phyloP scores from a whole-genome alignment of 257 asterid genomes.

The Solanum verrucosum region DNA sequence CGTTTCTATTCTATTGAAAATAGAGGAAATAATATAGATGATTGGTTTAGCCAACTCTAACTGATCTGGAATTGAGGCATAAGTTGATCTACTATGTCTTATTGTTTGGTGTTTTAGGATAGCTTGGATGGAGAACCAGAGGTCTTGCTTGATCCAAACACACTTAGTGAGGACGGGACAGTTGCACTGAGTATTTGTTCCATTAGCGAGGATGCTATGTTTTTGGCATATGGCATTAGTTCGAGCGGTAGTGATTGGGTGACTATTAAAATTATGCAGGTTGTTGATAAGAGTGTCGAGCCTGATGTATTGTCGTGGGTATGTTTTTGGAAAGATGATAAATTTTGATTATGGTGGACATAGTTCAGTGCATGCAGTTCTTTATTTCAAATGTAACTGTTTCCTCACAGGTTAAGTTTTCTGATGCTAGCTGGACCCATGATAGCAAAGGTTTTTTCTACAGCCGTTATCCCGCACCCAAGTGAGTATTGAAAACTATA shows the following conservation, averaged over 20 bases:
- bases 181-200: slow-evolving; percentile 52
- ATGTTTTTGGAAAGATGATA: neutral
- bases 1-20: neutral
- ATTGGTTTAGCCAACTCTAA: neutral
- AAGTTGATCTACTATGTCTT: neutral
- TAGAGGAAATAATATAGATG: neutral
- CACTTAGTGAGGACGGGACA: slow-evolving; percentile 75
- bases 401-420: slow-evolving; percentile 67
- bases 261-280: slow-evolving; percentile 59
- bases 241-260: slow-evolving; percentile 97
- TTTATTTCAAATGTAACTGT: neutral
- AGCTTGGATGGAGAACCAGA: slow-evolving; percentile 65
- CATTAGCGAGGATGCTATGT: slow-evolving; percentile 84
- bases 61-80: neutral
- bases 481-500: slow-evolving; percentile 30
- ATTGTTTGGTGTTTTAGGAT: slow-evolving; percentile 31
- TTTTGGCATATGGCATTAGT: slow-evolving; percentile 78
- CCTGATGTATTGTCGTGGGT: slow-evolving; percentile 85
- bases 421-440: slow-evolving; percentile 83
- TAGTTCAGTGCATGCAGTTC: neutral
- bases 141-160: slow-evolving; percentile 88
- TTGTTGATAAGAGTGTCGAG: slow-evolving; percentile 53
- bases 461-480: slow-evolving; percentile 87
- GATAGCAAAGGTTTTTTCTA: slow-evolving; percentile 91
- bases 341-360: neutral